phyloP scores from a whole-genome alignment of 371 early-diverging fungal genomes.

The Basidiobolus meristosporus region DNA sequence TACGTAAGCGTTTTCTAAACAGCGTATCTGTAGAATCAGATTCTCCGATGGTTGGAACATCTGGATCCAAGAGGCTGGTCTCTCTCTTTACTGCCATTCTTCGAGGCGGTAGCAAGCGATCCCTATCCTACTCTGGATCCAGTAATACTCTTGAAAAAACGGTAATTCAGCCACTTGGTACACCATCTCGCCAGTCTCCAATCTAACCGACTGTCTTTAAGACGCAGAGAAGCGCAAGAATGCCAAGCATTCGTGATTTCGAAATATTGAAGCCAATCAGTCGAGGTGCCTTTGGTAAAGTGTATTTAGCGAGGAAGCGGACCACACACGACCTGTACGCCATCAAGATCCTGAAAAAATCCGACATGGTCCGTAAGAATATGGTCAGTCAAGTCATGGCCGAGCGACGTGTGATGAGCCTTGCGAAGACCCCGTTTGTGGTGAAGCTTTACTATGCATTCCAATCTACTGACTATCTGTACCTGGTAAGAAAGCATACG shows the following conservation, averaged over 20 bases:
- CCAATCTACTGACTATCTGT: slow-evolving; percentile 74
- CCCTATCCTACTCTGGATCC: not conserved
- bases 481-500: too few relatives aligned
- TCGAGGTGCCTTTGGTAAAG: slow-evolving; percentile 71
- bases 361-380: slow-evolving; percentile 81
- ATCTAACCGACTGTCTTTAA: too few relatives aligned
- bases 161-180: not conserved
- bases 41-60: too few relatives aligned
- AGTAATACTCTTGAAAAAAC: not conserved
- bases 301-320: slow-evolving; percentile 65
- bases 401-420: slow-evolving; percentile 70
- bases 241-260: slow-evolving; percentile 71
- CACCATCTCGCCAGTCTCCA: not conserved
- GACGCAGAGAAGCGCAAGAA: too few relatives aligned
- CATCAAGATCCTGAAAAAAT: slow-evolving; percentile 80
- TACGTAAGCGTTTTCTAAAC: too few relatives aligned
- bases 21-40: too few relatives aligned
- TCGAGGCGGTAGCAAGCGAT: not conserved
- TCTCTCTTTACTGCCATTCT: not conserved
- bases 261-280: slow-evolving; percentile 72
- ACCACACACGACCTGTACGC: slow-evolving; percentile 78
- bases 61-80: not conserved
- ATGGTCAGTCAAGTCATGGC: slow-evolving; percentile 86
- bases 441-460: slow-evolving; percentile 83
- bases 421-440: slow-evolving; percentile 78